phyloP scores from a whole-genome alignment of 306 rosid species.

The Cajanus cajan region DNA sequence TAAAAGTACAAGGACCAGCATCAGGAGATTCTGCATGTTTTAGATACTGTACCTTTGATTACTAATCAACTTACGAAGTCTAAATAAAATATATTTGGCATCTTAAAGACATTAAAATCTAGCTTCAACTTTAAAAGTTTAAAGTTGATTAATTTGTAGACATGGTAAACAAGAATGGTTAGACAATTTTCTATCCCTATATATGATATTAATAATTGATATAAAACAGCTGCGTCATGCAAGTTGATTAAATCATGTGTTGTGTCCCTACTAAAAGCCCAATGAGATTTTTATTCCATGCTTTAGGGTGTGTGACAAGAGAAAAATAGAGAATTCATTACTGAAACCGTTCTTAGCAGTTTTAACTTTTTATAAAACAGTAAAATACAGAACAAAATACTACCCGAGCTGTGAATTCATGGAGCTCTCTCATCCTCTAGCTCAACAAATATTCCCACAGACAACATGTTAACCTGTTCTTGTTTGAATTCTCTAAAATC shows the following conservation, averaged over 20 bases:
- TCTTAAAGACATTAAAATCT: not conserved
- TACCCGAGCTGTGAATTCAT: not conserved
- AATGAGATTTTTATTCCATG: not conserved
- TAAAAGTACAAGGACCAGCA: not conserved
- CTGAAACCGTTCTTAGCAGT: not conserved
- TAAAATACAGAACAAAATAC: not conserved
- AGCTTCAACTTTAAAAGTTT: not conserved
- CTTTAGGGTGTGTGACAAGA: not conserved
- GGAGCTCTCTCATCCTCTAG: conserved; percentile 2
- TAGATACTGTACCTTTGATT: not conserved
- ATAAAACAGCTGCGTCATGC: not conserved
- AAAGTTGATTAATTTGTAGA: not conserved
- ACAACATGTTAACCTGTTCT: not conserved
- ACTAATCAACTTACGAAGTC: not conserved
- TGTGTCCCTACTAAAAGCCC: not conserved
- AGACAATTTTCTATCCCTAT: not conserved
- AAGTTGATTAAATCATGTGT: not conserved
- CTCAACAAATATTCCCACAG: conserved; percentile 5
- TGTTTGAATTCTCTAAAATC: not conserved
- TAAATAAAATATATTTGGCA: not conserved
- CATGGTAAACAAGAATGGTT: not conserved
- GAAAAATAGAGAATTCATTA: not conserved
- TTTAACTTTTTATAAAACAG: conserved; percentile 2
- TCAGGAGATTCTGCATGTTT: not conserved
- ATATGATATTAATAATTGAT: too few species aligned